Base-by-base conservation (phyloP, 1,284 basidiomycete genomes). In the Pisolithus thermaeus region DNA sequence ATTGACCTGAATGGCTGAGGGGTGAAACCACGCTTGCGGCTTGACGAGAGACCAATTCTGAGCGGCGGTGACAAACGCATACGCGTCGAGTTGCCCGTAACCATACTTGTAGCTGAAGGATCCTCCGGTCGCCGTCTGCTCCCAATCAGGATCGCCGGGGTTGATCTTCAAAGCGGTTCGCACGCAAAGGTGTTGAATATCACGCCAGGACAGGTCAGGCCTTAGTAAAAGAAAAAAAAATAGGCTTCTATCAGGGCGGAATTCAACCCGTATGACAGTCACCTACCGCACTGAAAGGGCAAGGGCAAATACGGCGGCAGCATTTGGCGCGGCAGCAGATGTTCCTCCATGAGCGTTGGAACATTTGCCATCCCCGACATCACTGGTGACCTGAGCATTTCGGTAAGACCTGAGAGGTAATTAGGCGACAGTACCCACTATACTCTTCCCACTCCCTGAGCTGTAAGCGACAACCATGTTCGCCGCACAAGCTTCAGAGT, bases 21-120 rank as follows among this genome's bases (percentile, higher is more conserved):
- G 81, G 57, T 87, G 79, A 50, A 91, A 78, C 92, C 93, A 98
- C 0, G 91, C 83, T 71, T 99, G 97, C 1, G 96, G 94, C 64
- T 96, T 97, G 61, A 97, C 94, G 9, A 89, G 78, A 52, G 86
- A 69, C 92, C 95, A 98, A 3, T 74, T 69, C 62, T 86, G 79
- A 3, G 94, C 92, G 1, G 87, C 86, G 55, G 82, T 87, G 57
- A 99, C 85, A 60, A 91, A 93, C 41, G 71, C 76, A 49, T 85
- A 90, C 1, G 88, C 96, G 65, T 97, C 89, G 54, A 99, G 76
- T 41, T 83, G 83, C 22, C 97, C 97, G 64, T 88, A 99, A 2
- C 97, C 97, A 61, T 96, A 99, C 70, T 98, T 98, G 78, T 99
- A 98, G 65, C 92, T 96, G 73, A 89, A 99, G 42, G 73, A 78